Evolutionary conservation across 208 protist genomes (phyloP).

Genomic region (Tritrichomonas foetus): DNA sequence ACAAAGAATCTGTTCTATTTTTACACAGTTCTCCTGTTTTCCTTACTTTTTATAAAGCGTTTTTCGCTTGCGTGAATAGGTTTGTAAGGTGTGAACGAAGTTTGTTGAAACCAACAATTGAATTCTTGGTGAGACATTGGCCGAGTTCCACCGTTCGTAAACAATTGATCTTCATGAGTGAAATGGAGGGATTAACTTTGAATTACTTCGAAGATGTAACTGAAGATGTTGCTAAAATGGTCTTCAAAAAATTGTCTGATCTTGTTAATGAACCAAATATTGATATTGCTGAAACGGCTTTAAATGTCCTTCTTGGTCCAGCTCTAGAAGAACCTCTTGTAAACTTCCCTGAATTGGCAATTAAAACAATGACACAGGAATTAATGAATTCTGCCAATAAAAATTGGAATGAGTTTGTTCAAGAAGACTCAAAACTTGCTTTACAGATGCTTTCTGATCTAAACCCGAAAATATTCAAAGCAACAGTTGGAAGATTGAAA

Average conservation of each 20-base stretch:
- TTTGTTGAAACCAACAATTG: not conserved
- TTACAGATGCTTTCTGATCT: not conserved
- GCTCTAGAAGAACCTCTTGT: not conserved
- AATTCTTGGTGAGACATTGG: not conserved
- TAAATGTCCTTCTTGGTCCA: constrained; percentile 2
- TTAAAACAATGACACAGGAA: not conserved
- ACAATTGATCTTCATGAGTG: not conserved
- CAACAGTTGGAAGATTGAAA: not conserved
- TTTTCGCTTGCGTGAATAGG: not conserved
- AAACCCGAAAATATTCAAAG: not conserved
- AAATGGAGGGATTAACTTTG: not conserved
- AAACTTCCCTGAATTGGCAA: not conserved
- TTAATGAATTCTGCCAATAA: not conserved
- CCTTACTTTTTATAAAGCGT: not conserved
- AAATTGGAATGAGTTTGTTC: constrained; percentile 8
- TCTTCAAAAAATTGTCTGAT: not conserved
- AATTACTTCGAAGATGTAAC: not conserved
- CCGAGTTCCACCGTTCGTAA: not conserved
- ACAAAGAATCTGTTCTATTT: not conserved
- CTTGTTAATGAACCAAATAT: not conserved
- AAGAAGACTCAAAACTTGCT: constrained; percentile 12
- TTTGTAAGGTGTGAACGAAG: not conserved
- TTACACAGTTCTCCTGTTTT: not conserved
- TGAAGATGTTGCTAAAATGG: not conserved
- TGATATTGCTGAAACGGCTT: not conserved